Base-by-base conservation (phyloP, 306 rosid genomes). In the Comarum palustre region DNA sequence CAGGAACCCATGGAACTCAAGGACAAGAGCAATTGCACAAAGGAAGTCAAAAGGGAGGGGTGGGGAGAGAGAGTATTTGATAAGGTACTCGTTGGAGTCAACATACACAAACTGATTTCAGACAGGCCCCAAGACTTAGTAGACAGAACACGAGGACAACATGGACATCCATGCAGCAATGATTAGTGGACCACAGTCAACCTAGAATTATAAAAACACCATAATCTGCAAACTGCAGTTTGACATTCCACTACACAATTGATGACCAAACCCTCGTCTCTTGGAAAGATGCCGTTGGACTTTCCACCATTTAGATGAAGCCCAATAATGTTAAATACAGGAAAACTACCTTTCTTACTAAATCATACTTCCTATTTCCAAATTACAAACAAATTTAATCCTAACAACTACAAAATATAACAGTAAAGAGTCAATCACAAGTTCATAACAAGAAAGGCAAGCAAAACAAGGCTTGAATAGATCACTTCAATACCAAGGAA, bases 1-100 rank as follows among this genome's bases (percentile, higher is more conserved):
- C n/a, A 66, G 12, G 74, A 63, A 77, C 38, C 14, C 41, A 25
- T 34, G 52, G 62, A 36, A 63, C 62, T 72, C 71, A 65, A 41
- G 27, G 14, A 78, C 27, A n/a, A 47, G 24, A 61, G 76, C 22
- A 46, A 74, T 64, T 43, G 52, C 13, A 42, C 58, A 51, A 10
- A 58, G 69, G 67, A 31, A 25, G 36, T 15, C n/a, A 2, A 4
- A n/a, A 6, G n/a, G 6, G 39, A 59, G n/a, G 39, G 4, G 5
- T 14, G 55, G 52, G 2, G 27, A 61, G 57, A 46, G 36, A 73
- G 42, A 69, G 19, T 1, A 48, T 24, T 3, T 2, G n/a, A 32
- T 31, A 43, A 42, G 55, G 9, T 7, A 11, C 19, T 47, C 17
- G 5, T 46, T 46, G 14, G 72, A 68, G 31, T 34, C n/a, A 9